These are phyloP conservation scores for Sorghum bicolor DNA, from an alignment of 176 grass and related monocot genomes.

Conservation along the genomic window DNA sequence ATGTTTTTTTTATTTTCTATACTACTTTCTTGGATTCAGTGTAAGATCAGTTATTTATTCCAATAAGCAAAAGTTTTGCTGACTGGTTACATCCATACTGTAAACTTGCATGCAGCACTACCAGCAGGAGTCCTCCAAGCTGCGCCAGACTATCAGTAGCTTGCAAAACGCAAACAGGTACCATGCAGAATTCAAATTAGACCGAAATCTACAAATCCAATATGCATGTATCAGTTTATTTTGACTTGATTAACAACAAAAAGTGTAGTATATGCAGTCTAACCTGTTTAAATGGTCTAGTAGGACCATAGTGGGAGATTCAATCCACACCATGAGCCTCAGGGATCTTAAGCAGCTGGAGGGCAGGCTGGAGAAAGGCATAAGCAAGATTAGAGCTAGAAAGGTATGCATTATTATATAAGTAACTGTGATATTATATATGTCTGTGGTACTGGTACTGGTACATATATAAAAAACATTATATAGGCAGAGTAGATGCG, in stretches of 20 bases:
- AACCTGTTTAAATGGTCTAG: constrained; percentile 25
- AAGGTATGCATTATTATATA: constrained; percentile 64
- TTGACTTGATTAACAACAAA: not conserved
- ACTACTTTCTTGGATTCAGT: not conserved
- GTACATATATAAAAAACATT: not conserved
- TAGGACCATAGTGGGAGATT: constrained; percentile 65
- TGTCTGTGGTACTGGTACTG: too few relatives aligned
- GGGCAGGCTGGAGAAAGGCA: constrained; percentile 62
- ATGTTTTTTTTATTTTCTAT: not conserved
- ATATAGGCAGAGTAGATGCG: not conserved
- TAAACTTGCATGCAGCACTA: constrained; percentile 66
- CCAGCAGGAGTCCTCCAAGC: constrained; percentile 79
- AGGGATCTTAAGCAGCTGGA: constrained; percentile 76
- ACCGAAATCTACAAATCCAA: not conserved
- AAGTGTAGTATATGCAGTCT: not conserved
- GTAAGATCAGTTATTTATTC: not conserved
- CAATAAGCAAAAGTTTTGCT: not conserved
- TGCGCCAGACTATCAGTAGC: constrained; percentile 60
- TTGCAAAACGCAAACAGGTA: constrained; percentile 85
- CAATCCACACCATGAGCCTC: constrained; percentile 41
- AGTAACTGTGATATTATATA: not conserved
- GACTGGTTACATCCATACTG: not conserved
- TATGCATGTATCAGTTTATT: not conserved
- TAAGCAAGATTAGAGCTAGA: constrained; percentile 84
- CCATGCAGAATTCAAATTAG: not conserved